A percentile compares a stretch with the other conserved stretches of the same genome.
Evolutionary conservation across 441 rosid genomes (phyloP).

Genomic region (Populus trichocarpa): DNA sequence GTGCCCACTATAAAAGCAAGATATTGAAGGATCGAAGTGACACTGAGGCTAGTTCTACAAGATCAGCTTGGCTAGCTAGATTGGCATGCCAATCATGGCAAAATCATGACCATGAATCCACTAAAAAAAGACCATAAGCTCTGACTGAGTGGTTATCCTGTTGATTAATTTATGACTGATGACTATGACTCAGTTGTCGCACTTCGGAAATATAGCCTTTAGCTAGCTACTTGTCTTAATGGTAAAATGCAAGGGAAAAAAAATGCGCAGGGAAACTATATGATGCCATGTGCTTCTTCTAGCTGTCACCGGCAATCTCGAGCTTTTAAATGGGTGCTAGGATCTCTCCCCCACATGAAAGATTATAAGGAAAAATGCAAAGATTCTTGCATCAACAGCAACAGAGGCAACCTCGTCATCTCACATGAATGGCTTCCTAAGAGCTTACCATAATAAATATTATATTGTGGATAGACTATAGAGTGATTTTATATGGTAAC

Average conservation of each 20-base stretch:
- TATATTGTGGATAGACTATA: background rate
- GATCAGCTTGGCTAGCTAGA: background rate
- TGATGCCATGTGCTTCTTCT: slow-evolving; percentile 29
- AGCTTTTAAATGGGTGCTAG: slow-evolving; percentile 25
- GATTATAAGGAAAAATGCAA: slow-evolving; percentile 11
- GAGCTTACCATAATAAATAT: slow-evolving; percentile 11
- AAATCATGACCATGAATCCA: slow-evolving; percentile 10
- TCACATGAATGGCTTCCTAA: slow-evolving; percentile 26
- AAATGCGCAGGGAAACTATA: slow-evolving; percentile 9
- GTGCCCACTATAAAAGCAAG: background rate
- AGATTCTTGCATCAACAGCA: slow-evolving; percentile 21
- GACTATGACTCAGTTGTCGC: background rate
- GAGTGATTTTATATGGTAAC: slow-evolving; percentile 1
- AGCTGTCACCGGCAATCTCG: slow-evolving; percentile 28
- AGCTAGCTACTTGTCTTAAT: background rate
- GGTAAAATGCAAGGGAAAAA: background rate
- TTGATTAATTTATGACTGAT: background rate
- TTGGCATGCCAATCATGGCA: background rate
- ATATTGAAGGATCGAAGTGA: background rate
- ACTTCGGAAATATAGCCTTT: background rate
- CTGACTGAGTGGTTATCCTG: background rate
- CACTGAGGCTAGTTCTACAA: background rate
- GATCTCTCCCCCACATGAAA: slow-evolving; percentile 53
- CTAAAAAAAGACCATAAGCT: background rate
- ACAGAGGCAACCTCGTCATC: slow-evolving; percentile 19